Evolutionary conservation across 331 rosid genomes (phyloP).

Genomic region (Spiraea crenata): DNA sequence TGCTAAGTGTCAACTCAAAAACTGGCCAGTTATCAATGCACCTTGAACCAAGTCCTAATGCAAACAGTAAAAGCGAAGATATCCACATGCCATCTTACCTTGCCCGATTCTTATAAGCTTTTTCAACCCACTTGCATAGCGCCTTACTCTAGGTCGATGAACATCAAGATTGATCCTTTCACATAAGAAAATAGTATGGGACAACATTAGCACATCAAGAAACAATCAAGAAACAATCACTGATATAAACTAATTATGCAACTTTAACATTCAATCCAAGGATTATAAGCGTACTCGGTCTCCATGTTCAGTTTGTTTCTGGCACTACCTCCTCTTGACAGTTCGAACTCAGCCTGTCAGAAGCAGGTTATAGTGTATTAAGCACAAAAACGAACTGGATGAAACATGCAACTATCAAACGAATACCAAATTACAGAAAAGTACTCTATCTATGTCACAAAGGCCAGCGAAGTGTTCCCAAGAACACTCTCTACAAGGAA

Average conservation of each 20-base stretch:
- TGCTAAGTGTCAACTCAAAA: neutral
- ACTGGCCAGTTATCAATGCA: neutral
- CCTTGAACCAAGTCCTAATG: constrained; percentile 8
- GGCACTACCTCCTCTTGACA: constrained; percentile 52
- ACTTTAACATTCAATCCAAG: constrained; percentile 10
- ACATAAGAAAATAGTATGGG: constrained; percentile 26
- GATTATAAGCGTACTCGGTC: constrained; percentile 60
- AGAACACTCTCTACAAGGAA: neutral
- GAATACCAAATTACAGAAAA: neutral
- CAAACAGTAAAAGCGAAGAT: constrained; percentile 3
- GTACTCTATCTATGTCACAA: constrained; percentile 15
- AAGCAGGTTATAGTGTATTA: constrained; percentile 29
- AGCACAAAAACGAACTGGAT: constrained; percentile 18
- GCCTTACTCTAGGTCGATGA: constrained; percentile 90
- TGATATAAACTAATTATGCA: constrained; percentile 7
- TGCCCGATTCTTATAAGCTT: constrained; percentile 87
- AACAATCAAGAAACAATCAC: neutral
- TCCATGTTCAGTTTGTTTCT: constrained; percentile 78
- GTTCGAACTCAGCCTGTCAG: constrained; percentile 84
- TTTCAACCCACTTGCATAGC: constrained; percentile 80
- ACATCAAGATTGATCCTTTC: constrained; percentile 91
- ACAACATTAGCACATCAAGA: neutral
- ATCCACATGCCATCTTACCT: constrained; percentile 43
- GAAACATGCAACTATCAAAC: neutral
- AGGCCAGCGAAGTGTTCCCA: constrained; percentile 13